Percentiles rank a stretch among this genome's conserved stretches.
These are phyloP conservation scores for Geranium rotundifolium DNA, from an alignment of 345 rosid species.

Conservation along the genomic window DNA sequence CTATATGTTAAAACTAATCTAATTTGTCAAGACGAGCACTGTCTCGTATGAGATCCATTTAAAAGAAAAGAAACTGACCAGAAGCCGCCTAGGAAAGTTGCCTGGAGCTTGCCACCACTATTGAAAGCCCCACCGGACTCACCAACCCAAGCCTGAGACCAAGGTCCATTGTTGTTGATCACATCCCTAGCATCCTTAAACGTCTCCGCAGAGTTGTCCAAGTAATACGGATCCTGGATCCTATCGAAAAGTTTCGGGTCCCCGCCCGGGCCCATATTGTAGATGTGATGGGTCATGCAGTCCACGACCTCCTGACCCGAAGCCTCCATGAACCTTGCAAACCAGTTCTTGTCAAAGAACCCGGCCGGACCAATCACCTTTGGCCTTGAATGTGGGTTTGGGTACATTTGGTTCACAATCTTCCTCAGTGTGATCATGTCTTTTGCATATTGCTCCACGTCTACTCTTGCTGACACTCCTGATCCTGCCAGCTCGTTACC, in stretches of 20 bases:
- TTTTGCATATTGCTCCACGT: slow-evolving; percentile 26
- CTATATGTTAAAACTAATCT: too few relatives aligned
- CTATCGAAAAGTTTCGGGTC: slow-evolving; percentile 27
- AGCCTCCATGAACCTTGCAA: slow-evolving; percentile 19
- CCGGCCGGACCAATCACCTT: slow-evolving; percentile 46
- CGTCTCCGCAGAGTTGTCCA: slow-evolving; percentile 36
- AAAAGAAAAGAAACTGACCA: slow-evolving; percentile 22
- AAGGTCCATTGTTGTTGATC: slow-evolving; percentile 27
- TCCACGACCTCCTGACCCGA: slow-evolving; percentile 38
- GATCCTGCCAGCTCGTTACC: slow-evolving; percentile 49
- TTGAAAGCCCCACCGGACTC: slow-evolving; percentile 67
- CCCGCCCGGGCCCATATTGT: slow-evolving; percentile 51
- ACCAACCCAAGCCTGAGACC: slow-evolving; percentile 52
- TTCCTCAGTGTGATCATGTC: slow-evolving; percentile 24
- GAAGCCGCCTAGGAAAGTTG: slow-evolving; percentile 48
- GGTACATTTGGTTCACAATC: slow-evolving; percentile 23
- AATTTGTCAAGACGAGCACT: too few relatives aligned
- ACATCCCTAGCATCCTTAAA: slow-evolving; percentile 17
- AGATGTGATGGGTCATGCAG: slow-evolving; percentile 49
- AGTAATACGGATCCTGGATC: slow-evolving; percentile 43
- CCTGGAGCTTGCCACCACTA: slow-evolving; percentile 55
- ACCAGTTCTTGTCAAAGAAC: slow-evolving; percentile 50
- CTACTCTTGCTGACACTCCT: slow-evolving; percentile 36
- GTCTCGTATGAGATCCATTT: too few relatives aligned
- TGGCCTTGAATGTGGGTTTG: slow-evolving; percentile 24